A percentile compares a stretch with the other conserved stretches of the same genome.
These are phyloP conservation scores for Talaromyces wortmannii DNA, from an alignment of 495 filamentous ascomycete species.

Conservation along the genomic window DNA sequence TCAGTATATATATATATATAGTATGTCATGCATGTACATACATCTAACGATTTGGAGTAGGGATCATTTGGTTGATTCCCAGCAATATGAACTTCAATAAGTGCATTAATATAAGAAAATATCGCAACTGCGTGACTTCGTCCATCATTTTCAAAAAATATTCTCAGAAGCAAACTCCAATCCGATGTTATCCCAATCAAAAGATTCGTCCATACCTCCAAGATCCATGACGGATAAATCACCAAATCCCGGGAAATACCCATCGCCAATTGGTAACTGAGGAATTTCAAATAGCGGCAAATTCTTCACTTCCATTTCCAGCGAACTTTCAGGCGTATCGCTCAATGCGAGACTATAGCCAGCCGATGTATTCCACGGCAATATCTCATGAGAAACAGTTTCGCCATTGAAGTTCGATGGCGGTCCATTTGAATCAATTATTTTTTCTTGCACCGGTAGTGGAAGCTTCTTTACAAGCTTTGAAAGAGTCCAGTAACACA, in stretches of 20 bases:
- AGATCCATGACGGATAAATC: conserved; percentile 16
- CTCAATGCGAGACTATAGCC: background rate
- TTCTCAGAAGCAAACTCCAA: background rate
- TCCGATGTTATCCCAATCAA: background rate
- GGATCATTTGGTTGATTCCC: no score
- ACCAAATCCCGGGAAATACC: conserved; percentile 4
- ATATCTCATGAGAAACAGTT: background rate
- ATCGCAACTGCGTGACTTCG: no score
- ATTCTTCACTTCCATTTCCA: background rate
- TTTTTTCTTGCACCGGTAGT: background rate
- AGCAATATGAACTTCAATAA: no score
- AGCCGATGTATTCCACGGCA: background rate
- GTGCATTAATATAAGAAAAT: no score
- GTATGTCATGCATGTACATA: background rate
- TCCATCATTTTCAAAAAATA: background rate
- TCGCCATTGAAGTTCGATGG: background rate
- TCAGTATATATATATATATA: background rate
- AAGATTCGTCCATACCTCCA: background rate
- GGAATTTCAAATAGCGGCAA: conserved; percentile 5
- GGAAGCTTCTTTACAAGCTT: conserved; percentile 14
- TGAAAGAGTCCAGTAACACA: conserved; percentile 14
- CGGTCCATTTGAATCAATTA: background rate
- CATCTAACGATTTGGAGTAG: no score
- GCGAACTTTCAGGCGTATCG: background rate
- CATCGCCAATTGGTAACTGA: conserved; percentile 6